phyloP scores from a whole-genome alignment of 306 rosid species.

The Medicago ruthenica region DNA sequence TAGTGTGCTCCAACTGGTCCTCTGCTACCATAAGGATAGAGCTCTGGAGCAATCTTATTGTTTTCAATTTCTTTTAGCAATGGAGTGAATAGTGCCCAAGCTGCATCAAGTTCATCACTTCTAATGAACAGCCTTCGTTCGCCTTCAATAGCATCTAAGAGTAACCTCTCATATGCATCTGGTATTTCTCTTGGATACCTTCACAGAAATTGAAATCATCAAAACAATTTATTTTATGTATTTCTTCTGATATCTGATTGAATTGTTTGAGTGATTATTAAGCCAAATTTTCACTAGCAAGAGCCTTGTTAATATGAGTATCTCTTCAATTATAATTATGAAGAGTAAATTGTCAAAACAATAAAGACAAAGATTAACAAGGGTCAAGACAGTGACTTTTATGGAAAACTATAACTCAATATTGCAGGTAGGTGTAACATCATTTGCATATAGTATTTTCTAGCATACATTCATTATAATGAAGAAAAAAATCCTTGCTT shows the following conservation, averaged over 20 bases:
- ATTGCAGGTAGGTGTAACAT: not conserved
- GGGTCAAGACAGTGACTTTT: not conserved
- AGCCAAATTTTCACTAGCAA: too few relatives aligned
- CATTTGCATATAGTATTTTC: not conserved
- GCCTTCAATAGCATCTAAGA: slow-evolving; percentile 93
- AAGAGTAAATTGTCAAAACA: not conserved
- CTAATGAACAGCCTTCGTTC: slow-evolving; percentile 91
- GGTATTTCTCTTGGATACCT: slow-evolving; percentile 91
- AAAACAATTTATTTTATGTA: slow-evolving; percentile 15
- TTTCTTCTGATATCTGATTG: slow-evolving; percentile 3
- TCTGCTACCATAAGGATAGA: slow-evolving; percentile 91
- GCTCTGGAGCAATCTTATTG: slow-evolving; percentile 90
- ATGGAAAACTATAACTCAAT: slow-evolving; percentile 3
- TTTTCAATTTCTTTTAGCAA: slow-evolving; percentile 85
- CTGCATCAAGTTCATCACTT: slow-evolving; percentile 96
- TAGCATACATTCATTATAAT: not conserved
- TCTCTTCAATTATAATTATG: not conserved
- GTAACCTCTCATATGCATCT: slow-evolving; percentile 94
- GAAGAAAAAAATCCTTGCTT: not conserved
- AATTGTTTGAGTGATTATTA: too few relatives aligned
- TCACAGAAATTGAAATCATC: slow-evolving; percentile 44
- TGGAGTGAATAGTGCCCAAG: slow-evolving; percentile 92
- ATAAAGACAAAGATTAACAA: not conserved
- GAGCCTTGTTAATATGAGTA: too few relatives aligned
- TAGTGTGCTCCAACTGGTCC: slow-evolving; percentile 97